Evolutionary conservation across 2,329 filamentous ascomycete genomes (phyloP).

Genomic region (Botrytis fragariae): DNA sequence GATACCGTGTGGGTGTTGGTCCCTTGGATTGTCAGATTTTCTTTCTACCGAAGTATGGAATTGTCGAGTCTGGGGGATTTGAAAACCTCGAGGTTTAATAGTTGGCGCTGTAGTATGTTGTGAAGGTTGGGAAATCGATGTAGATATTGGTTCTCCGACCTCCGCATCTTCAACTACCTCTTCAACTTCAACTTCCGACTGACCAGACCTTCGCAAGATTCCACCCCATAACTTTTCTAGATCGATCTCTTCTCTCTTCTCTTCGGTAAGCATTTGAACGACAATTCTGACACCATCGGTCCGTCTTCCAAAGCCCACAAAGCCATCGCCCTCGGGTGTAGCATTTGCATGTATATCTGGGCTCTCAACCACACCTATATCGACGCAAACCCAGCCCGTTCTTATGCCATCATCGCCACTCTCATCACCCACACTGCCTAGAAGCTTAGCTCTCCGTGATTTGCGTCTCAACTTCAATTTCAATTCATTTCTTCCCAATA

Average conservation of each 20-base stretch:
- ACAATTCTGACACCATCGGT: conserved; percentile 60
- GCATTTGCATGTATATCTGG: conserved; percentile 44
- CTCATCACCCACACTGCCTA: conserved; percentile 65
- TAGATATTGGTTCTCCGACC: neutral
- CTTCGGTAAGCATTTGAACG: conserved; percentile 69
- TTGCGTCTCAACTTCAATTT: conserved; percentile 82
- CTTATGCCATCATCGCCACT: conserved; percentile 79
- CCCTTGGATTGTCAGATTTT: neutral
- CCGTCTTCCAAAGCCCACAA: conserved; percentile 73
- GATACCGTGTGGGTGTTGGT: conserved; percentile 13
- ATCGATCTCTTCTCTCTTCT: conserved; percentile 65
- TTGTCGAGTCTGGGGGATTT: conserved; percentile 16
- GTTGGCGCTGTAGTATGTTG: neutral
- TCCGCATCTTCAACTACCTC: conserved; percentile 4
- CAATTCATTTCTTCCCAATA: conserved; percentile 86
- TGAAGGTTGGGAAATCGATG: neutral
- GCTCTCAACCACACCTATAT: conserved; percentile 69
- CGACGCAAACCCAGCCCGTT: conserved; percentile 95
- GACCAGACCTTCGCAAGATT: conserved; percentile 31
- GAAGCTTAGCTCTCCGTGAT: conserved; percentile 74
- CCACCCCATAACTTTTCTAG: conserved; percentile 60
- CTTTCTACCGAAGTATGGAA: conserved; percentile 24
- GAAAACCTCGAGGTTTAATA: conserved; percentile 12
- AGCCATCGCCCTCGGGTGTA: conserved; percentile 49
- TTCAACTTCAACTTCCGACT: conserved; percentile 16